phyloP scores from a whole-genome alignment of 2,329 filamentous ascomycete species.

The Penicillium crustosum region DNA sequence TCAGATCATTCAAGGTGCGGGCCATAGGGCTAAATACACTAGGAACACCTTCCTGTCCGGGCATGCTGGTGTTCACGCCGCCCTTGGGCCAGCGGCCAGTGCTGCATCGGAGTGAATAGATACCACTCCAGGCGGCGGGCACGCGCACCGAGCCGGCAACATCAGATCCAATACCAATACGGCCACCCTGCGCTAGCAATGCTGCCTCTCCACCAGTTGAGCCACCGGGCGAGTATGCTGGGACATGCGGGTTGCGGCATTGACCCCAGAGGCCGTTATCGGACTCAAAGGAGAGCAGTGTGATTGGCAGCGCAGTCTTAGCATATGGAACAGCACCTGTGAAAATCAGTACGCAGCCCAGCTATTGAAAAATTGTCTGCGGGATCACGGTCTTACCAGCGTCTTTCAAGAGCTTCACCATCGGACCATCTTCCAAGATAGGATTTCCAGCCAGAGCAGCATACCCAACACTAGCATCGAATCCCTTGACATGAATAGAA shows the following conservation, averaged over 20 bases:
- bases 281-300: conserved; percentile 82
- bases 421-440: conserved; percentile 64
- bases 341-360: conserved; percentile 5
- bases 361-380: neutral
- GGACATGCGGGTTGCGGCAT: conserved; percentile 77
- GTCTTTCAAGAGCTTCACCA: conserved; percentile 77
- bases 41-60: conserved; percentile 84
- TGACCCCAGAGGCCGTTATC: conserved; percentile 78
- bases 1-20: conserved; percentile 75
- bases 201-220: conserved; percentile 84
- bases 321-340: conserved; percentile 80
- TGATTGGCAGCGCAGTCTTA: conserved; percentile 88
- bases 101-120: conserved; percentile 82
- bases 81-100: conserved; percentile 88
- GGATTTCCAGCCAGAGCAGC: conserved; percentile 70
- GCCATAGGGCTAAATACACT: conserved; percentile 93
- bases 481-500: conserved; percentile 74
- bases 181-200: conserved; percentile 74
- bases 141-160: conserved; percentile 85
- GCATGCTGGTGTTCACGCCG: conserved; percentile 83
- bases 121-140: conserved; percentile 85
- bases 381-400: conserved; percentile 51
- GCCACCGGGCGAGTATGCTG: conserved; percentile 82
- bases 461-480: conserved; percentile 80
- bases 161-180: conserved; percentile 87